Evolutionary conservation across 2,329 filamentous ascomycete genomes (phyloP), one percentile per base, ranked within the genome.

Genomic region (Decorospora gaudefroyi): DNA sequence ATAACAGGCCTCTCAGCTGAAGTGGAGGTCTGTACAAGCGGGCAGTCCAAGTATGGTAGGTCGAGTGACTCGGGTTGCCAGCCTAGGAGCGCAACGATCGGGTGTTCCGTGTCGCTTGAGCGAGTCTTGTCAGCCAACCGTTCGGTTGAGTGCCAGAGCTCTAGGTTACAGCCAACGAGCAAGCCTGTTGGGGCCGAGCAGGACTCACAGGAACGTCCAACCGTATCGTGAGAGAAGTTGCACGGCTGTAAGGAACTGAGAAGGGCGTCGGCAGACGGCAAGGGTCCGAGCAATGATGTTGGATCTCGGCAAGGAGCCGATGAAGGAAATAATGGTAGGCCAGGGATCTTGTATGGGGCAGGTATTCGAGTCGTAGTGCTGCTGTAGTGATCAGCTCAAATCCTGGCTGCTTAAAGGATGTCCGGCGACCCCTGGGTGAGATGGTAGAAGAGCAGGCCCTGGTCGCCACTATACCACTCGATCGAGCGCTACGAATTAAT

Each of bases 391-490:
- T 62, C 59, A 64, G 59, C 57, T 50, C 45, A 51, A 52, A 49
- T 55, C 46, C 57, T 49, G 59, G 59, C 41, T 50, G 49, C 42
- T 42, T 42, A 41, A 39, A 44, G 50, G 43, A 31, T 19, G 45
- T 41, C 51, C 53, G 53, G 56, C 43, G 52, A 36, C 35, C 17
- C 53, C 53, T 46, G 47, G 55, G 55, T 59, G 51, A 56, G 57
- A 60, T 51, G 49, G 49, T 42, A 46, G 37, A 51, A 35, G 39
- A 41, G 29, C 59, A 55, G 51, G 56, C 57, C 46, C 38, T 44
- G 40, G 40, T 65, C 45, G 63, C 62, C 61, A 64, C 62, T 40
- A 50, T 57, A 54, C 54, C 51, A 45, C 58, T 57, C 49, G 47
- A 60, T 60, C 53, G 29, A 32, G 42, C 44, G 52, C 48, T 46